Evolutionary conservation across 805 yeast genomes (phyloP).

Genomic region (Saccharomyces jurei): DNA sequence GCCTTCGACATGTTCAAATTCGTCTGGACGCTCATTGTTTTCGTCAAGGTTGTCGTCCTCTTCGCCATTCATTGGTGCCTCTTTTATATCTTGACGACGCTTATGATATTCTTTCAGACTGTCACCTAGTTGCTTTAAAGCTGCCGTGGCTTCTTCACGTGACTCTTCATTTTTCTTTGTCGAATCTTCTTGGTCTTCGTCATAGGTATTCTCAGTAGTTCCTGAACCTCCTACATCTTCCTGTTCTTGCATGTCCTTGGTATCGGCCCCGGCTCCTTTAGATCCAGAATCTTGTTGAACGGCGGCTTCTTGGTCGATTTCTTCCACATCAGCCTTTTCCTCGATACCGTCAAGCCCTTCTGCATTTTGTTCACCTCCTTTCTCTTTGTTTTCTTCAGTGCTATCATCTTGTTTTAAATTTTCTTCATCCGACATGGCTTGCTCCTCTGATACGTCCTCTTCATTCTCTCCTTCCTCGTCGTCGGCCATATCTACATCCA

Average conservation of each 20-base stretch:
- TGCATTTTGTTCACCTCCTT: constrained; percentile 36
- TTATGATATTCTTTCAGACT: constrained; percentile 85
- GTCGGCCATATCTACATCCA: constrained; percentile 23
- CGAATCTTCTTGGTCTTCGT: constrained; percentile 34
- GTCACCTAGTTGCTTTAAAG: constrained; percentile 85
- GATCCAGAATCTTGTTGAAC: constrained; percentile 52
- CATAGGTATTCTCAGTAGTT: constrained; percentile 38
- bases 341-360: constrained; percentile 51
- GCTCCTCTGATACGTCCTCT: constrained; percentile 30
- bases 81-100: constrained; percentile 79
- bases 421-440: constrained; percentile 25
- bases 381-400: constrained; percentile 28
- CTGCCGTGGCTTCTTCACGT: constrained; percentile 61
- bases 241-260: constrained; percentile 44
- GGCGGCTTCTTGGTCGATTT: constrained; percentile 49
- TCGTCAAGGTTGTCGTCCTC: constrained; percentile 36
- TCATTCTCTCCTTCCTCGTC: constrained; percentile 27
- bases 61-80: constrained; percentile 47
- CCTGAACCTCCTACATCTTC: constrained; percentile 67
- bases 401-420: constrained; percentile 28
- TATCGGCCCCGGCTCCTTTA: constrained; percentile 56
- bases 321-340: constrained; percentile 38
- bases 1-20: constrained; percentile 76
- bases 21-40: constrained; percentile 69
- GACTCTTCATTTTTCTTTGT: constrained; percentile 43